Base-by-base conservation (phyloP, 2,329 filamentous ascomycete genomes). In the Trichoderma sp. region DNA sequence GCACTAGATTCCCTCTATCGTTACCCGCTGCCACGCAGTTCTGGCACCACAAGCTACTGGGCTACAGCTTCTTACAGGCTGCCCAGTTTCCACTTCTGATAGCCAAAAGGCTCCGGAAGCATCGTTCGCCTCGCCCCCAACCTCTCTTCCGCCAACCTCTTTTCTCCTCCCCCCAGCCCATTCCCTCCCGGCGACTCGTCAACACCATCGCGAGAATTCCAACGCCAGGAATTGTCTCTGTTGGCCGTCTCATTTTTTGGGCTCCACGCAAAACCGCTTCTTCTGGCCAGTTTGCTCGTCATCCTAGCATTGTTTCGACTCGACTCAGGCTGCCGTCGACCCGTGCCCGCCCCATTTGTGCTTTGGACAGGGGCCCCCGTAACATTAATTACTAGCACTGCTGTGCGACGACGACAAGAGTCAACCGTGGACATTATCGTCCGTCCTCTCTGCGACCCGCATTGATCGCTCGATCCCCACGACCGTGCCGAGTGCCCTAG, bases 141-240 rank as follows among this genome's bases (percentile, higher is more conserved):
- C 78, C 77, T 77, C 76, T 78, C 72, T 63, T 74, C 70, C 73
- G 60, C 70, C 73, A 72, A 64, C 69, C 71, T 67, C 70, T 73
- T 74, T 56, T 72, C 68, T 71, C 69, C 66, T 72, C 73, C 77
- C 71, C 72, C 56, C 70, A 36, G 34, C 57, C 60, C 72, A 64
- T 70, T 68, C 67, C 74, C 77, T 71, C 71, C 39, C 71, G 28
- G 51, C 53, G 51, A 30, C 62, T 61, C 64, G 60, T 28, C 68
- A 71, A 71, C 76, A 78, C 77, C 79, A 77, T 78, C 73, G 30
- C 74, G 76, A 78, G 77, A 76, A 58, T 53, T 75, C 75, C 72
- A 70, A 73, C 64, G 73, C 72, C 73, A 75, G 74, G 72, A 75
- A 72, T 74, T 73, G 70, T 72, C 78, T 78, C 79, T 79, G 77